Percentiles rank a stretch among this genome's conserved stretches.
Evolutionary conservation across 2,329 filamentous ascomycete species (phyloP).

Genomic region (Penicillium carneum): DNA sequence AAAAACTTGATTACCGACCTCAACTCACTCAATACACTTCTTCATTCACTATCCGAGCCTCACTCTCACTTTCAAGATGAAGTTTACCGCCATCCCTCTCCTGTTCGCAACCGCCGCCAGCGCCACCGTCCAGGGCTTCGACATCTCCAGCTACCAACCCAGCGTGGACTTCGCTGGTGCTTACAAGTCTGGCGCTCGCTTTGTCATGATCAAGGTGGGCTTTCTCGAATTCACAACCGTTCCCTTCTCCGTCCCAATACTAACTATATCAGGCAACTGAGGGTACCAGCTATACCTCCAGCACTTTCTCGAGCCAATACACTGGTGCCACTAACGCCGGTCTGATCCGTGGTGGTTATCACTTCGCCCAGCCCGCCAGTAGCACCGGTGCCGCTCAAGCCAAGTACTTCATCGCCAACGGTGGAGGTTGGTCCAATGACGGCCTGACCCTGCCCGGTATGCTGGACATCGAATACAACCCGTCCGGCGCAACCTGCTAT

Average conservation of each 20-base stretch:
- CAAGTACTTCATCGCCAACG: slow-evolving; percentile 60
- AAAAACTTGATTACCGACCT: not conserved
- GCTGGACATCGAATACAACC: slow-evolving; percentile 62
- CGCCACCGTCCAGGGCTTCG: slow-evolving; percentile 43
- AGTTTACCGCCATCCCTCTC: slow-evolving; percentile 26
- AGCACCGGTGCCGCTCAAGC: slow-evolving; percentile 59
- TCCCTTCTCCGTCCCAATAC: not conserved
- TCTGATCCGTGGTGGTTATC: slow-evolving; percentile 64
- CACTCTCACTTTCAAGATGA: slow-evolving; percentile 25
- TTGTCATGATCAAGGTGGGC: slow-evolving; percentile 46
- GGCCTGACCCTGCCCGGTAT: slow-evolving; percentile 65
- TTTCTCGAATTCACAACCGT: too few relatives aligned
- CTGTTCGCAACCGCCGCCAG: slow-evolving; percentile 29
- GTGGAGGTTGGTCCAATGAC: slow-evolving; percentile 63
- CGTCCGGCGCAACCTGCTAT: slow-evolving; percentile 54
- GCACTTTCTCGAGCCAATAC: slow-evolving; percentile 60
- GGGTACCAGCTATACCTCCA: slow-evolving; percentile 57
- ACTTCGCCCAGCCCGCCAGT: slow-evolving; percentile 60
- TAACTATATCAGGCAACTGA: slow-evolving; percentile 57
- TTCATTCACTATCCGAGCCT: not conserved
- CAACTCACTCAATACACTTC: not conserved
- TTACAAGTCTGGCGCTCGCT: slow-evolving; percentile 41
- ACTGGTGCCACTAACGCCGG: slow-evolving; percentile 59
- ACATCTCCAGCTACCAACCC: slow-evolving; percentile 44
- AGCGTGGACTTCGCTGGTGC: slow-evolving; percentile 40